Base-by-base conservation (phyloP, 768 basidiomycete species). In the Lactarius hatsudake region DNA sequence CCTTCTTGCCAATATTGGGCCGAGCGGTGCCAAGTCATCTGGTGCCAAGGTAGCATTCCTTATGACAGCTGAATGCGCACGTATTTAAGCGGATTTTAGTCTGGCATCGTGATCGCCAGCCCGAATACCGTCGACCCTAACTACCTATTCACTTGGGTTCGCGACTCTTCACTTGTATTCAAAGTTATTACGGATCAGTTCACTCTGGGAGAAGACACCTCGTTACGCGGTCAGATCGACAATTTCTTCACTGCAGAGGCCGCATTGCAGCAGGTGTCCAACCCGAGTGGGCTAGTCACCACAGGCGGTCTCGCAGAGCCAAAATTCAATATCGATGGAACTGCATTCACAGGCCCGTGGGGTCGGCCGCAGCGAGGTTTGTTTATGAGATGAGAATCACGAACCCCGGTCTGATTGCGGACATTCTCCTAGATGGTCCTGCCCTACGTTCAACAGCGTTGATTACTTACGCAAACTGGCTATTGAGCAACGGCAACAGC, bases 251-350 rank as follows among this genome's bases (percentile, higher is more conserved):
- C 78, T 17, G 81, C 89, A 5, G 82, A 91, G 75, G 74, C 78
- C 6, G 73, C 73, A 57, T 75, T 92, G 30, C 91, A 93, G 73
- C 84, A 88, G 68, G 79, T 88, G 32, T 72, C 83, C n/a, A 94
- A 90, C 74, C 91, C 89, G 0, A 87, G 86, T 69, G 91, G 91
- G 0, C 80, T 81, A 2, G 76, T 88, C 40, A 78, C 78, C 51
- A 85, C 86, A 0, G 88, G 89, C 12, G 89, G 91, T n/a, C 82
- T 94, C 48, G 92, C 85, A n/a, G 90, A 91, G 76, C 88, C 91
- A 7, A 91, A 93, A 76, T 92, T 90, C 75, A 78, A 87, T 73
- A 81, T 89, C 68, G 79, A 90, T 75, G 80, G 83, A 55, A 83
- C 85, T 3, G 86, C 87, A 0, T 78, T 74, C 73, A 75, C 73